Evolutionary conservation across 306 rosid species (phyloP).

Genomic region (Rosa lucieae): DNA sequence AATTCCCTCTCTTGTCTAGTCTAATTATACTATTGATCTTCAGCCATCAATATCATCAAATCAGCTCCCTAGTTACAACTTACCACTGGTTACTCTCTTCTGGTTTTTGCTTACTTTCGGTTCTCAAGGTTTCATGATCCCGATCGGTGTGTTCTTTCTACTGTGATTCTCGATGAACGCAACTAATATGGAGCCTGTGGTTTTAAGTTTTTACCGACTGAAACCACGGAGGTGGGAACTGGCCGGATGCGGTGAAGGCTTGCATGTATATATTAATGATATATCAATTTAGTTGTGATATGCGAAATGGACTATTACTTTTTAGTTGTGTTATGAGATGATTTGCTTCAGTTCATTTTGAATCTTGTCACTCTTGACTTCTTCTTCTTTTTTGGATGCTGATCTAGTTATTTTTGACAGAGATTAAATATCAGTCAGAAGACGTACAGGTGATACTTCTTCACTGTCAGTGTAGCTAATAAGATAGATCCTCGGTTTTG

Average conservation of each 20-base stretch:
- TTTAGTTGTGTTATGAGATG: background rate
- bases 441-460: background rate
- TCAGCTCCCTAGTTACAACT: constrained; percentile 1
- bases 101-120: background rate
- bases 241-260: background rate
- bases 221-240: background rate
- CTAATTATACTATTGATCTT: background rate
- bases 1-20: background rate
- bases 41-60: background rate
- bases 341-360: background rate
- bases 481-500: background rate
- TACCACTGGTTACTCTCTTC: background rate
- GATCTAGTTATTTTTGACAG: constrained; percentile 1
- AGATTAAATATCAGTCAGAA: background rate
- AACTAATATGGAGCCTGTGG: background rate
- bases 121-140: background rate
- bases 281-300: background rate
- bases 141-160: background rate
- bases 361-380: background rate
- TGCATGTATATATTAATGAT: background rate
- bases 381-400: background rate
- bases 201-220: too few species aligned
- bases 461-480: background rate
- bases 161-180: background rate
- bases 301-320: too few species aligned